Percentiles rank a stretch among this genome's conserved stretches.
Conservation (phyloP, 2,329 filamentous ascomycete genomes). For the Bimuria novae-zelandiae region DNA sequence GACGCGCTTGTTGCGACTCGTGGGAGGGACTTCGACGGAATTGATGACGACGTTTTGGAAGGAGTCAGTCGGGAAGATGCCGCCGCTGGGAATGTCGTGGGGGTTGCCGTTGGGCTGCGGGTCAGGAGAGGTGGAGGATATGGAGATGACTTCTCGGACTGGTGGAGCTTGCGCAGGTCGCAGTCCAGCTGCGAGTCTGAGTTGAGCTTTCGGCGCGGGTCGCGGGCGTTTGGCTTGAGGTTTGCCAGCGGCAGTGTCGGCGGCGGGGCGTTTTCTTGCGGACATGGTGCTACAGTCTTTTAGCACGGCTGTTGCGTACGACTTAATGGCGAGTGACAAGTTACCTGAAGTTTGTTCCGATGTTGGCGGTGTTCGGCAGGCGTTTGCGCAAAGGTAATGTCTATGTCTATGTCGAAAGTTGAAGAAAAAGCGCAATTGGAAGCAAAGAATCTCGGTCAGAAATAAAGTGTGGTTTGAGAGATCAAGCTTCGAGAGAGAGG, state of each 20-base stretch:
- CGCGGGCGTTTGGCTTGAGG: not conserved
- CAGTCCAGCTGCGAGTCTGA: not conserved
- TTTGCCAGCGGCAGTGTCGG: not conserved
- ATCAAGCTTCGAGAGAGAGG: not conserved
- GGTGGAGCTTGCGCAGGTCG: not conserved
- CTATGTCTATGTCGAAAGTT: not conserved
- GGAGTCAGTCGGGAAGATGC: slow-evolving; percentile 10
- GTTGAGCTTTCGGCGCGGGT: not conserved
- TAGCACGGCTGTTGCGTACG: not conserved
- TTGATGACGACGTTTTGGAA: slow-evolving; percentile 25
- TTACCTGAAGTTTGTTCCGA: too few relatives aligned
- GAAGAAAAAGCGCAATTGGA: too few relatives aligned
- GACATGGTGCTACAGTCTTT: not conserved
- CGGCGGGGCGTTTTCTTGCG: not conserved
- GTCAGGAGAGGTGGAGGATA: not conserved
- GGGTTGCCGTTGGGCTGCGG: not conserved
- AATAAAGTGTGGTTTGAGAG: too few relatives aligned
- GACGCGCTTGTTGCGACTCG: not conserved
- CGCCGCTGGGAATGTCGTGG: not conserved
- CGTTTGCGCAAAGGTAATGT: not conserved
- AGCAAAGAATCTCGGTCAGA: too few relatives aligned
- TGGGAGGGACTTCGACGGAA: slow-evolving; percentile 12
- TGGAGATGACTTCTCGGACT: not conserved
- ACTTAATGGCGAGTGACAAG: too few relatives aligned
- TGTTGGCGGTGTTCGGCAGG: too few relatives aligned